Evolutionary conservation across 1,284 basidiomycete genomes (phyloP).

Genomic region (Rhodotorula sp.): DNA sequence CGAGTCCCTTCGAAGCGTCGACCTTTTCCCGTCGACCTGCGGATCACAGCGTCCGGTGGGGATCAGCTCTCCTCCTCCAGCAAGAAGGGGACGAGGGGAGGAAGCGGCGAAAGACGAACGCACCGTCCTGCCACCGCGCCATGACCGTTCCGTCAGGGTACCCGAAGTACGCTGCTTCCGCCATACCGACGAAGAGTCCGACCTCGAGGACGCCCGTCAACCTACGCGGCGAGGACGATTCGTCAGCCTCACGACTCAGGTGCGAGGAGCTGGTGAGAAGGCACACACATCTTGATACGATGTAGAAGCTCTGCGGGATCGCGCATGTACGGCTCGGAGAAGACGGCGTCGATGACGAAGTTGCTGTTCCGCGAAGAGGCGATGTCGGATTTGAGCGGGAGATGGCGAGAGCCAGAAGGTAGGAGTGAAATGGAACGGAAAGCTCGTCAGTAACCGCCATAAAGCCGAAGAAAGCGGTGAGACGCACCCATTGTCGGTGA

Average conservation of each 20-base stretch:
- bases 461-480: neutral
- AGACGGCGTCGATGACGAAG: slow-evolving; percentile 91
- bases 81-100: neutral
- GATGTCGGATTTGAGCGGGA: neutral
- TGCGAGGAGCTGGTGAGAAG: neutral
- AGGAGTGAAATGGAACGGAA: no score
- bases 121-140: slow-evolving; percentile 38
- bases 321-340: slow-evolving; percentile 66
- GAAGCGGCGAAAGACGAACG: neutral
- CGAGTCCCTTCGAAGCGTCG: slow-evolving; percentile 13
- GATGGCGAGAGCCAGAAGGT: neutral
- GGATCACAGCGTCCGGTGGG: no score
- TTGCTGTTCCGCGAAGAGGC: slow-evolving; percentile 57
- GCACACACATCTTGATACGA: slow-evolving; percentile 44
- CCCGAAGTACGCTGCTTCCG: slow-evolving; percentile 95
- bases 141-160: slow-evolving; percentile 39
- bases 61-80: neutral
- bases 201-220: slow-evolving; percentile 96
- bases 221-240: slow-evolving; percentile 52
- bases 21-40: slow-evolving; percentile 17
- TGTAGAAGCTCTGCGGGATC: slow-evolving; percentile 59
- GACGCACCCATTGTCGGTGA: slow-evolving; percentile 71
- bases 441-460: no score
- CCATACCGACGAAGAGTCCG: slow-evolving; percentile 89
- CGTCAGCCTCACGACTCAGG: neutral